Base-by-base conservation (phyloP, 805 yeast species). In the Metschnikowia kofuensis region DNA sequence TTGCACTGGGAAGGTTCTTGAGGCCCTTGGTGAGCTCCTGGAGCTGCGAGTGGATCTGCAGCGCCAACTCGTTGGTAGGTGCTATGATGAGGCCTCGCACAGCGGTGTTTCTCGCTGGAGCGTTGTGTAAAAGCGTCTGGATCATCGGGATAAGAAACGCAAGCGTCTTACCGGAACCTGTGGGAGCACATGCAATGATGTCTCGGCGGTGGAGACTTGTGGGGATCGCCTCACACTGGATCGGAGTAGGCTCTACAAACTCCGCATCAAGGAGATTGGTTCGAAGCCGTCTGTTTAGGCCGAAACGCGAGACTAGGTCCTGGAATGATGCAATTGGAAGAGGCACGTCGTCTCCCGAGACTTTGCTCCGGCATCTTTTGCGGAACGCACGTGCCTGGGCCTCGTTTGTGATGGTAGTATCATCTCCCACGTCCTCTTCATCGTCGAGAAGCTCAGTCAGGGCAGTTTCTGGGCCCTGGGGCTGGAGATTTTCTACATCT, bases 111-210 rank as follows among this genome's bases (percentile, higher is more conserved):
- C 72, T 68, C 11, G 40, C 44, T 11, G 55, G 48, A 26, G 65
- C 58, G 15, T 57, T 55, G 29, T 59, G 49, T 14, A 73, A 40
- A 26, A 72, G 53, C 41, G 67, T 60, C 57, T 88, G 94, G 16
- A 94, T 67, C 58, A 92, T 59, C 4, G 99, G 99, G 14, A 90
- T 80, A 48, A 88, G 70, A 63, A 87, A 94, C 30, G 97, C 96
- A 42, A 94, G 73, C 0, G 99, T 94, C 65, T 94, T 94, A 75
- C 99, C 99, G 5, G 97, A 89, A 58, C 99, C 99, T 0, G 99
- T 94, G 41, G 98, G 98, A 0, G 98, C 97, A 75, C 97, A 89
- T 1, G 96, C 96, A 38, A 94, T 74, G 32, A 94, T 64, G 63
- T 92, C 97, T 50, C 96, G 79, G 29, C 74, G 77, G 45, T 80